Evolutionary conservation across 148 eudicot genomes (phyloP).

Genomic region (Rheum nobile): DNA sequence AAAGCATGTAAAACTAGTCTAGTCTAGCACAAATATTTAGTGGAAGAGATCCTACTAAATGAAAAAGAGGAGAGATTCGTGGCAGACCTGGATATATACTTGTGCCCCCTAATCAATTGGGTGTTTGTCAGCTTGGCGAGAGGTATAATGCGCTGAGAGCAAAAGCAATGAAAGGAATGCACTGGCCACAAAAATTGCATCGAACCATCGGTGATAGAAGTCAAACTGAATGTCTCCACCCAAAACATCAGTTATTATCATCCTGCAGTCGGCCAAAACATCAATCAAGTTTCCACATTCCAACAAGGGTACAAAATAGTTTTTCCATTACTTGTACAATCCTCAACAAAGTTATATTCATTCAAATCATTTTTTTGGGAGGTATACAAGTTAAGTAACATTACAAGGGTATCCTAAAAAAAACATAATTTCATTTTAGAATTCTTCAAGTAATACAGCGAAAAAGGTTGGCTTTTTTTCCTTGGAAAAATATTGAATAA

Average conservation of each 20-base stretch:
- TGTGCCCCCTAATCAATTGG: conserved; percentile 37
- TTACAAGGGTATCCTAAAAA: too few species aligned
- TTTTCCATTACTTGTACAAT: background rate
- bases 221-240: conserved; percentile 98
- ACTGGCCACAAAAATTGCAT: conserved; percentile 94
- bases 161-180: conserved; percentile 87
- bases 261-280: conserved; percentile 32
- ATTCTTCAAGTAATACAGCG: too few species aligned
- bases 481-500: background rate
- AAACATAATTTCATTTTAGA: too few species aligned
- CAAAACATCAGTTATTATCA: conserved; percentile 94
- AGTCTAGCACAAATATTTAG: background rate
- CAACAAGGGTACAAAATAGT: background rate
- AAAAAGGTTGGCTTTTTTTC: background rate
- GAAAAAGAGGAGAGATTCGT: background rate
- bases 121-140: conserved; percentile 90
- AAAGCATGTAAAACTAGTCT: background rate
- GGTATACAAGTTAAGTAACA: background rate
- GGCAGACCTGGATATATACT: background rate
- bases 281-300: background rate
- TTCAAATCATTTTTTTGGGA: background rate
- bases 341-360: background rate
- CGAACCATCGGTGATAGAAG: conserved; percentile 97
- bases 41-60: background rate
- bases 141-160: conserved; percentile 95